These are phyloP conservation scores for Oryza punctata DNA, from an alignment of 176 grass and related monocot species.

Conservation along the genomic window DNA sequence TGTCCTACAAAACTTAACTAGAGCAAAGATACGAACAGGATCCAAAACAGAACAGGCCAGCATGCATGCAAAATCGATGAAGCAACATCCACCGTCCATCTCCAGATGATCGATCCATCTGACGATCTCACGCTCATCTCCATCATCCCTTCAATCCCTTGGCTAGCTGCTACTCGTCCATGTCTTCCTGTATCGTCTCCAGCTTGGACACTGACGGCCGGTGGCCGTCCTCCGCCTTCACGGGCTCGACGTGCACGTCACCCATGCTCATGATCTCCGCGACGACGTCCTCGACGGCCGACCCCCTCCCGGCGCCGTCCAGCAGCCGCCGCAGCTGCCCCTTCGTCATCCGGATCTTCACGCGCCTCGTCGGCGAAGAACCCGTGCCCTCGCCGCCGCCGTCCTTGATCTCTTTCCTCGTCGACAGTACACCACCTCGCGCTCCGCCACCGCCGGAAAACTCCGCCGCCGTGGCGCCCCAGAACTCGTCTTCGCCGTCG, in stretches of 20 bases:
- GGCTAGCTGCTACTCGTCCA: neutral
- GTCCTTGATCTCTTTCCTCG: neutral
- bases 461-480: neutral
- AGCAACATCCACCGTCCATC: neutral
- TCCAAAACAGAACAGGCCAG: neutral
- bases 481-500: neutral
- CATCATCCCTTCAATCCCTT: too few relatives aligned
- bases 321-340: slow-evolving; percentile 37
- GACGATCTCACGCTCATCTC: neutral
- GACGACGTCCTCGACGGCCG: slow-evolving; percentile 25
- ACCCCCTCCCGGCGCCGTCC: neutral
- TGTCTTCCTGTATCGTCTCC: slow-evolving; percentile 19
- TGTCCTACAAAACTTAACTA: neutral
- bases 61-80: neutral
- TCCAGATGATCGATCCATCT: neutral
- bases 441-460: neutral
- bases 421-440: neutral
- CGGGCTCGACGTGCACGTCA: slow-evolving; percentile 22
- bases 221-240: neutral
- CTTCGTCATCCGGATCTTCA: slow-evolving; percentile 43
- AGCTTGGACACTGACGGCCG: neutral
- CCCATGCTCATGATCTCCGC: slow-evolving; percentile 36
- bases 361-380: neutral
- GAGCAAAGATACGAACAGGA: neutral
- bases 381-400: neutral